Percentiles rank a stretch among this genome's conserved stretches.
These are phyloP conservation scores for Colletotrichum brevisporum DNA, from an alignment of 2,329 filamentous ascomycete species.

Conservation along the genomic window DNA sequence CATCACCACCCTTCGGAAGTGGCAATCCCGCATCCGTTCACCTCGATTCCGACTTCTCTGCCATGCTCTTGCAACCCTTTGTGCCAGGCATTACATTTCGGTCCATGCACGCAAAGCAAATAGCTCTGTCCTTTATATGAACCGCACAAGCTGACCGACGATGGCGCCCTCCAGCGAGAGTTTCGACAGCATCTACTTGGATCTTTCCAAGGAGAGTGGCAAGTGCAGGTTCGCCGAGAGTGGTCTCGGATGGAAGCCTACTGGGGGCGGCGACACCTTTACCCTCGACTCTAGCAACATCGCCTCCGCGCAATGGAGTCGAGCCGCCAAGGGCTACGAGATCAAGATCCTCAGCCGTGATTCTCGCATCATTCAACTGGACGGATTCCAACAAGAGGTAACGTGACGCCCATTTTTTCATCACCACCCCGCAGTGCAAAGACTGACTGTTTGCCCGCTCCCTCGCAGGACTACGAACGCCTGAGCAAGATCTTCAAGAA, in stretches of 20 bases:
- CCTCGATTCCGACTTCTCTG: no score
- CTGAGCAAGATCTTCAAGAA: constrained; percentile 95
- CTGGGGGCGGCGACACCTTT: constrained; percentile 89
- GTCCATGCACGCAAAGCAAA: no score
- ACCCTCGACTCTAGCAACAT: constrained; percentile 92
- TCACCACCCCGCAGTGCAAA: not conserved
- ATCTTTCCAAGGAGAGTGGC: constrained; percentile 91
- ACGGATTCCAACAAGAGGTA: constrained; percentile 91
- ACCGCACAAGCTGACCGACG: constrained; percentile 13
- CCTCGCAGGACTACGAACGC: constrained; percentile 83
- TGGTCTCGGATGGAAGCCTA: constrained; percentile 95
- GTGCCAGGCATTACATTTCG: no score
- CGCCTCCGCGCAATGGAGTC: constrained; percentile 91
- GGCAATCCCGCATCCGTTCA: not conserved
- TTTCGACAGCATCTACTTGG: constrained; percentile 97
- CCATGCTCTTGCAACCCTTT: not conserved
- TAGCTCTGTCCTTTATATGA: not conserved
- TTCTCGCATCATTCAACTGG: constrained; percentile 90
- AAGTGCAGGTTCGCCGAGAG: constrained; percentile 96
- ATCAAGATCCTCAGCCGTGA: constrained; percentile 90
- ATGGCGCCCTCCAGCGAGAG: constrained; percentile 74
- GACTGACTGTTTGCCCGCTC: not conserved
- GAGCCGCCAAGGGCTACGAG: constrained; percentile 92
- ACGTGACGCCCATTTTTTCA: constrained; percentile 47
- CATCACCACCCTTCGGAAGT: not conserved